A percentile compares a stretch with the other conserved stretches of the same genome.
phyloP scores from a whole-genome alignment of 192 early-diverging fungal genomes.

The Umbelopsis vinacea region DNA sequence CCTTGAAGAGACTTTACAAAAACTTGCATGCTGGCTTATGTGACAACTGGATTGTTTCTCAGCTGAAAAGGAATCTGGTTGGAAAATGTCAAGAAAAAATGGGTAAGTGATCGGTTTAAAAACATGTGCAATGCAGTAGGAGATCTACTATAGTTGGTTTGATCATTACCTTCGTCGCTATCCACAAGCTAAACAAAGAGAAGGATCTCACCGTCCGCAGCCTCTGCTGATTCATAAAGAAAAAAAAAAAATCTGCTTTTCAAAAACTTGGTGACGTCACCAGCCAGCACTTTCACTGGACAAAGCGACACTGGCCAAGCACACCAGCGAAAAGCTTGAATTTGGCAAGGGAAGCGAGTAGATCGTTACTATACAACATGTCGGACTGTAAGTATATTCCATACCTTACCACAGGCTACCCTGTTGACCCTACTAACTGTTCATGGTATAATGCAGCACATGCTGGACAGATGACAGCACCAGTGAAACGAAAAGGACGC shows the following conservation, averaged over 20 bases:
- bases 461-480: slow-evolving; percentile 17
- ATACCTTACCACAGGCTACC: no score
- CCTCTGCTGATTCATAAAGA: not conserved
- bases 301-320: not conserved
- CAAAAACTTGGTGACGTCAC: not conserved
- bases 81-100: slow-evolving; percentile 32
- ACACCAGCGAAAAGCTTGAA: not conserved
- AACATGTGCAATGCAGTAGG: not conserved
- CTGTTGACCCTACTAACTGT: not conserved
- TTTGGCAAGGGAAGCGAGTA: not conserved
- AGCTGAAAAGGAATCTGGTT: slow-evolving; percentile 52
- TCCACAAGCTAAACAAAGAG: slow-evolving; percentile 25
- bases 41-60: slow-evolving; percentile 60
- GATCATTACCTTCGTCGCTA: slow-evolving; percentile 13
- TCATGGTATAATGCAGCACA: not conserved
- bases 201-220: not conserved
- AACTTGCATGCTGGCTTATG: slow-evolving; percentile 58
- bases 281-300: not conserved
- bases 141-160: not conserved
- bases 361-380: not conserved
- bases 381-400: not conserved
- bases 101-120: not conserved
- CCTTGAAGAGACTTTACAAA: slow-evolving; percentile 71
- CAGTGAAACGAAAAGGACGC: slow-evolving; percentile 13
- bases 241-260: not conserved